A percentile compares a stretch with the other conserved stretches of the same genome.
These are phyloP conservation scores for Akanthomyces lecanii DNA, from an alignment of 2,329 filamentous ascomycete genomes.

Conservation along the genomic window DNA sequence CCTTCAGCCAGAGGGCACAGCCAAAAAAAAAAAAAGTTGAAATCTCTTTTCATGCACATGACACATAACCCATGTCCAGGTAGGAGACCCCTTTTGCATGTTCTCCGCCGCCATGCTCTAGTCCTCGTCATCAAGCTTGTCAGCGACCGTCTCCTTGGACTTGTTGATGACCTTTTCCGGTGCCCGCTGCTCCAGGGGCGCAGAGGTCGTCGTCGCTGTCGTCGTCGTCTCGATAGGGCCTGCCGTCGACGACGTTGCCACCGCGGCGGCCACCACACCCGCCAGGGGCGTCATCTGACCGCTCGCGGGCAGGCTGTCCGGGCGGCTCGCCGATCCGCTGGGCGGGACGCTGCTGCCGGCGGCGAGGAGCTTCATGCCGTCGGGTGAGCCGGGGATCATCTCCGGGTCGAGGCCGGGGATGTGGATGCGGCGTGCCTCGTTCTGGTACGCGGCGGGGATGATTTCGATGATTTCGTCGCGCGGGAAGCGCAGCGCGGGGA, in stretches of 20 bases:
- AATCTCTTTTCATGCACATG: conserved; percentile 10
- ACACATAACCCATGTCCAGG: background rate
- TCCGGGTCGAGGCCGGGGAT: conserved; percentile 66
- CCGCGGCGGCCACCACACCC: conserved; percentile 41
- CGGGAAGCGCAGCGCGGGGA: conserved; percentile 88
- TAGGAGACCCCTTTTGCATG: background rate
- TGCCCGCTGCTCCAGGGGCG: conserved; percentile 32
- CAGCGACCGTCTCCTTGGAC: conserved; percentile 46
- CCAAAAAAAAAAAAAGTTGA: background rate
- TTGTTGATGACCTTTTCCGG: conserved; percentile 48
- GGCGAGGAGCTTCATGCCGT: conserved; percentile 76
- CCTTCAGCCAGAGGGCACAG: background rate
- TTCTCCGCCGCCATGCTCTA: conserved; percentile 24
- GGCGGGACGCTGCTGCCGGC: conserved; percentile 35
- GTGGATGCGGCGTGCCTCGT: conserved; percentile 84
- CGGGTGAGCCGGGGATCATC: conserved; percentile 71
- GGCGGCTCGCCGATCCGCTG: conserved; percentile 14
- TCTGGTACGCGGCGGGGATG: conserved; percentile 95
- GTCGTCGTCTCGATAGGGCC: background rate
- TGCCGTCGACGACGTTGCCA: conserved; percentile 30
- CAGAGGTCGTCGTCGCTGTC: too few relatives aligned
- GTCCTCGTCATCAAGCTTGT: conserved; percentile 51
- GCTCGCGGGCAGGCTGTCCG: conserved; percentile 29
- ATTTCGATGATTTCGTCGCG: conserved; percentile 98
- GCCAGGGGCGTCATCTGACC: conserved; percentile 45